Evolutionary conservation across 371 early-diverging fungal genomes (phyloP), one percentile per base, ranked within the genome.

Genomic region (Mortierella sp.): DNA sequence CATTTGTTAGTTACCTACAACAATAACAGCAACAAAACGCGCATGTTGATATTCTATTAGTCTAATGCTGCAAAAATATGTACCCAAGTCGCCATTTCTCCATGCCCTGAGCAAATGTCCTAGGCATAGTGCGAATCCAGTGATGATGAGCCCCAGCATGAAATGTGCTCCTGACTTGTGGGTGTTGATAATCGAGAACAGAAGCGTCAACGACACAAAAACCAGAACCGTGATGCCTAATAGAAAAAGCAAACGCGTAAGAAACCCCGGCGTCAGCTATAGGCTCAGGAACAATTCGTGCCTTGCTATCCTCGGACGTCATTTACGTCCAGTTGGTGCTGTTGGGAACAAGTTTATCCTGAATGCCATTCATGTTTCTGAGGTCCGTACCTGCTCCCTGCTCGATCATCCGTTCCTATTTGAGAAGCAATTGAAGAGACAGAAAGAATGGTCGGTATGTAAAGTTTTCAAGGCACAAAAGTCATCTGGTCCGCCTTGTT

Each of bases 91-190:
- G 71, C 86, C 86, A 46, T 86, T 81, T 59, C 86, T 78, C 82
- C 82, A 86, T 69, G 82, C 86, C 51, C 79, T 61, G 34, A 81
- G 82, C 86, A 86, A 71, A 43, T 82, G 86, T 72, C 82, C 77
- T 48, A 86, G 79, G 37, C 86, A 86, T 21, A 86, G 50, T 28
- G 86, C 86, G 53, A 82, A 86, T 79, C 86, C 86, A 24, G 82
- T 79, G 71, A 86, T 86, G 67, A 82, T 81, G 26, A 86, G 72
- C 31, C 86, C 86, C 51, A 86, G 75, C 77, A 86, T 70, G 50
- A 86, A 59, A 77, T 86, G 82, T 70, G 86, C 82, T 79, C 86
- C 86, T n/a, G 82, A 79, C 59, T 86, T 86, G 75, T 81, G 82
- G 11, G 86, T 82, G 75, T 81, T 86, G 73, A 86, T 82, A 76